A percentile compares a stretch with the other conserved stretches of the same genome.
Conservation (phyloP, 768 basidiomycete genomes). For the Rhodosporidiobolus sp. region DNA sequence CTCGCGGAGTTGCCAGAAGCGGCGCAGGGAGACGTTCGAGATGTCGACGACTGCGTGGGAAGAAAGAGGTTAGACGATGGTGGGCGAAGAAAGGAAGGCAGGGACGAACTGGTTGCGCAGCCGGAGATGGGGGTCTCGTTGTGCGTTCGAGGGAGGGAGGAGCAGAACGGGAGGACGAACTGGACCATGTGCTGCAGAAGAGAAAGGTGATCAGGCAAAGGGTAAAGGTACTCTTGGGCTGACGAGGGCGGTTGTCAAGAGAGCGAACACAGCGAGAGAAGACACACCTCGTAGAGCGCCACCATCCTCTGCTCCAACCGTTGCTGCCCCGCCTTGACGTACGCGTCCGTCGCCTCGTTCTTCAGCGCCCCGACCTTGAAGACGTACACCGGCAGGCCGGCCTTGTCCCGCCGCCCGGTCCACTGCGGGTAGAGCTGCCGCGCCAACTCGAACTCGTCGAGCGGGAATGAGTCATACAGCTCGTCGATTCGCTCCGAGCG, state of each 20-base stretch:
- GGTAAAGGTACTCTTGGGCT: too few species aligned
- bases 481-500: slow-evolving; percentile 60
- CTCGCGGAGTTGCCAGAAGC: slow-evolving; percentile 57
- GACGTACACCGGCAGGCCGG: slow-evolving; percentile 69
- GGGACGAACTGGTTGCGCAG: slow-evolving; percentile 17
- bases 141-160: slow-evolving; percentile 57
- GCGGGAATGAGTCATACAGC: slow-evolving; percentile 61
- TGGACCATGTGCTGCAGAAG: slow-evolving; percentile 66
- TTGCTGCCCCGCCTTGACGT: slow-evolving; percentile 58
- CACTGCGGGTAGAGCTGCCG: slow-evolving; percentile 72
- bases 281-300: slow-evolving; percentile 44
- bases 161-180: slow-evolving; percentile 65
- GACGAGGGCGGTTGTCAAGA: too few species aligned
- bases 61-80: background rate
- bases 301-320: slow-evolving; percentile 70
- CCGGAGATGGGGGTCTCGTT: slow-evolving; percentile 28
- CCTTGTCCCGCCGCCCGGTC: slow-evolving; percentile 76
- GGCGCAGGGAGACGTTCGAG: slow-evolving; percentile 58
- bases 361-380: slow-evolving; percentile 64
- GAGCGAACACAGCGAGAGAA: background rate
- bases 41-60: slow-evolving; percentile 70
- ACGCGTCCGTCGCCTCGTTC: slow-evolving; percentile 59
- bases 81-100: background rate
- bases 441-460: slow-evolving; percentile 61
- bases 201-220: slow-evolving; percentile 10